Conservation (phyloP, 2,329 filamentous ascomycete species). For the Colletotrichum sp. region DNA sequence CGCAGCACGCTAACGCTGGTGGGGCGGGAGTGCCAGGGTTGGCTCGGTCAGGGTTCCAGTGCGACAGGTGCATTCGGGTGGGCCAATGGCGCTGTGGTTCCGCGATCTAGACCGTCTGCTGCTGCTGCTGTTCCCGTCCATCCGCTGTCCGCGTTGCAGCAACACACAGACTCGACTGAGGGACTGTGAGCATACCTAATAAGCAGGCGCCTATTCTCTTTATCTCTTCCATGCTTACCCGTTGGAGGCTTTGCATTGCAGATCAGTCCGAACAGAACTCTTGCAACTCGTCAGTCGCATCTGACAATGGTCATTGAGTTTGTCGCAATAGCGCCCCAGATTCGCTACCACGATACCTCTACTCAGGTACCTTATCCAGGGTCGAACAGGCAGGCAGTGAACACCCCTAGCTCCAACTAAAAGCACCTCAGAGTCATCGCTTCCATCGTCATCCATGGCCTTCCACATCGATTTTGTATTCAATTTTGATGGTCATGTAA, state of each 20-base stretch:
- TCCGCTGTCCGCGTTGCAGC: neutral
- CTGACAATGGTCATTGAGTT: neutral
- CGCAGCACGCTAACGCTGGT: neutral
- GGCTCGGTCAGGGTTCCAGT: neutral
- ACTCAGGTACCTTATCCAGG: neutral
- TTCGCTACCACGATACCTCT: neutral
- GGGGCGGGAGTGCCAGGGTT: neutral
- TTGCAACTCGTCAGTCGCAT: neutral
- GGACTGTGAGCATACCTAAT: neutral
- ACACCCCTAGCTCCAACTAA: neutral
- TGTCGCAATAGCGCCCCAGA: neutral
- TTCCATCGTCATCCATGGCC: conserved; percentile 14
- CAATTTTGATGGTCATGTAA: neutral
- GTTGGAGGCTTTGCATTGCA: neutral
- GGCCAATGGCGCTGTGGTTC: neutral
- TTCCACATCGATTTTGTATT: neutral
- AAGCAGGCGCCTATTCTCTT: neutral
- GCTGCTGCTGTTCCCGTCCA: neutral
- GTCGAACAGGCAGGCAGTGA: neutral
- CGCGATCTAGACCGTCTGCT: neutral
- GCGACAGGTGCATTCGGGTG: neutral
- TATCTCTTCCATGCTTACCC: neutral
- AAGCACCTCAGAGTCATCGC: neutral
- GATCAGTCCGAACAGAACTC: neutral
- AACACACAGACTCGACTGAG: neutral